Evolutionary conservation across 106 monocot genomes (phyloP), one percentile per base, ranked within the genome.

Genomic region (Allium sativum): DNA sequence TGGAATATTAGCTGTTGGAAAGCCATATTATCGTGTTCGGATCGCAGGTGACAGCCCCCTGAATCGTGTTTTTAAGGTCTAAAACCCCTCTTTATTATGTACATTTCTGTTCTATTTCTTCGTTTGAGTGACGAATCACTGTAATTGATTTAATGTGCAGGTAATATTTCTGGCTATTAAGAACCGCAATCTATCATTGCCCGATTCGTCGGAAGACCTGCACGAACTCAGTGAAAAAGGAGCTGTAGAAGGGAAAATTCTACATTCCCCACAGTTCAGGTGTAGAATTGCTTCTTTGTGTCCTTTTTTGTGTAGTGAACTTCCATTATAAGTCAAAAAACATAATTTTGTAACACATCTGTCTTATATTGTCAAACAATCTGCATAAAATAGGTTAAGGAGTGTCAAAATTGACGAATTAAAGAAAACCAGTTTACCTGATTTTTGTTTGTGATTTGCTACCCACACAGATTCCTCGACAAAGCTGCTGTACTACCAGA

Each of bases 261-360:
- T 64, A 64, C 71, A 72, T 42, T 46, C 71, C 8, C 12, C 55
- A 41, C 64, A 63, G 48, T 64, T 72, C 17, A 64, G 71, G 71
- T 72, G 10, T 31, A 31, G 5, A 31, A 31, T 3, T 31, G 31
- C 31, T 31, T 5, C 31, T 31, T 31, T 31, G 5, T 31, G 31
- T 31, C 31, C 31, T 31, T 2, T 31, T 31, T 31, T 31, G 31
- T 31, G 2, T 31, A 31, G 31, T 31, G 31, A 31, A 31, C 31
- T 31, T 31, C 31, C 31, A 31, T 31, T 31, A 31, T 5, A 31
- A 31, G 4, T 31, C 5, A 31, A 5, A 31, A 31, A 31, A 31
- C 31, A 31, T 31, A 31, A 31, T 31, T 2, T 31, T 31, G 31
- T 31, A 31, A 31, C 5, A 31, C 1, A 31, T 31, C 31, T 2